phyloP scores from a whole-genome alignment of 1,284 basidiomycete genomes.

The Apiotrichum domesticum region DNA sequence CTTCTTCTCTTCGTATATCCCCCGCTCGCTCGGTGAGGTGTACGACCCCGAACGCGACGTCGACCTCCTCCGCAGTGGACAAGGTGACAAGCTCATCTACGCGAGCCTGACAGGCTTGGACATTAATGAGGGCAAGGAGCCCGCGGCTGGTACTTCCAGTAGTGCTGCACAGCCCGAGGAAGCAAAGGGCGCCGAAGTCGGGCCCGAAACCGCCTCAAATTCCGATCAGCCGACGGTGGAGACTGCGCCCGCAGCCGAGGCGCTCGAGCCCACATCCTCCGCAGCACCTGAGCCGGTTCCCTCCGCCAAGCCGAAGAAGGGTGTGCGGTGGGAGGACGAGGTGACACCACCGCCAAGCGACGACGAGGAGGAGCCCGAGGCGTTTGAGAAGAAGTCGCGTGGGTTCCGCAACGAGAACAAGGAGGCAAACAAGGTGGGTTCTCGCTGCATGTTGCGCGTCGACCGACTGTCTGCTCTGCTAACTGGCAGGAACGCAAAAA shows the following conservation, averaged over 20 bases:
- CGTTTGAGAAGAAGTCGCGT: constrained; percentile 57
- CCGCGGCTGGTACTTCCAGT: constrained; percentile 1
- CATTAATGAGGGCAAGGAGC: constrained; percentile 23
- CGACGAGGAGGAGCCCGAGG: constrained; percentile 44
- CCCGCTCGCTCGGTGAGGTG: constrained; percentile 83
- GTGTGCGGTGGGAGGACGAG: constrained; percentile 17
- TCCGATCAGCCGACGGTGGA: no score
- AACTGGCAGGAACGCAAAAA: constrained; percentile 73
- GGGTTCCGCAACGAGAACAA: constrained; percentile 87
- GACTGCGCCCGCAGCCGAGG: not conserved
- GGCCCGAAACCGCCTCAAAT: no score
- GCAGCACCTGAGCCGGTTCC: no score
- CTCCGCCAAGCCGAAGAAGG: constrained; percentile 5
- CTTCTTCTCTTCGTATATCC: constrained; percentile 84
- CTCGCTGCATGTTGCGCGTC: not conserved
- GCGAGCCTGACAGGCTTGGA: constrained; percentile 74
- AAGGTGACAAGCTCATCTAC: constrained; percentile 71
- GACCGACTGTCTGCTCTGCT: not conserved
- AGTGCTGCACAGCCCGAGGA: no score
- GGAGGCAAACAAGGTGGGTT: constrained; percentile 79
- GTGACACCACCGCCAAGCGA: constrained; percentile 14
- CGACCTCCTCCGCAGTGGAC: constrained; percentile 62
- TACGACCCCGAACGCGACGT: constrained; percentile 88
- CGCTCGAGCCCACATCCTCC: not conserved
- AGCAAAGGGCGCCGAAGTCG: no score